These are phyloP conservation scores for Auriculariales sp. DNA, from an alignment of 768 basidiomycete species.

Conservation along the genomic window DNA sequence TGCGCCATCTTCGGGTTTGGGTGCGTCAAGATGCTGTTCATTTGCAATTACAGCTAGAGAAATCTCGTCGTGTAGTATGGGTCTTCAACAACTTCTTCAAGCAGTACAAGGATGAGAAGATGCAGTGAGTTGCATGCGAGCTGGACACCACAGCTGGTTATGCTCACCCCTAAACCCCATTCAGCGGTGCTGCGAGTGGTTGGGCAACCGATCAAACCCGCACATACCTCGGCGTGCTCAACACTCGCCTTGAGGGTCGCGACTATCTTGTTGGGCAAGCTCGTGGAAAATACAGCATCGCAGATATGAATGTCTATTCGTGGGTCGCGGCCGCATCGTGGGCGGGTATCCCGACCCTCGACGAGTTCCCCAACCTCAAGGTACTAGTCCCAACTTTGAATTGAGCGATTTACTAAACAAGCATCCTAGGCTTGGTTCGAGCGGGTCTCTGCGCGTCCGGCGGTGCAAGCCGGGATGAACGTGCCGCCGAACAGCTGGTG, in stretches of 20 bases:
- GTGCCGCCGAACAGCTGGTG: too few species aligned
- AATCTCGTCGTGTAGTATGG: conserved; percentile 6
- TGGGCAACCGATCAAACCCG: conserved; percentile 23
- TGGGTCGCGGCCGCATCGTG: conserved; percentile 29
- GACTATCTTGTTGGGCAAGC: conserved; percentile 25
- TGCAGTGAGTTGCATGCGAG: background rate
- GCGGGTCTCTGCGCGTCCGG: conserved; percentile 20
- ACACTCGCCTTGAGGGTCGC: conserved; percentile 18
- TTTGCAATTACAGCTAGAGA: conserved; percentile 15
- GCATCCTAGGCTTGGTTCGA: conserved; percentile 24
- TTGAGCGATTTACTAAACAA: background rate
- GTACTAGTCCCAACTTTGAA: conserved; percentile 12
- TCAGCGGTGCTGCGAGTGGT: conserved; percentile 28
- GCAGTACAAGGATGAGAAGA: background rate
- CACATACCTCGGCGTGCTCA: conserved; percentile 23
- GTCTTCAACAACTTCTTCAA: background rate
- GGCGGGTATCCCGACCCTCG: conserved; percentile 40
- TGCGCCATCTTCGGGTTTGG: background rate
- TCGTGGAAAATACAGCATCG: conserved; percentile 44
- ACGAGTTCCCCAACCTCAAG: conserved; percentile 51
- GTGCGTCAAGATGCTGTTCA: conserved; percentile 11
- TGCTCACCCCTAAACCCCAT: conserved; percentile 7
- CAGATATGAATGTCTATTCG: conserved; percentile 53
- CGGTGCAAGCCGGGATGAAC: conserved; percentile 18
- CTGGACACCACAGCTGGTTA: background rate